Evolutionary conservation across 371 early-diverging fungal genomes (phyloP), one percentile per base, ranked within the genome.

Genomic region (Capillidium heterosporum): DNA sequence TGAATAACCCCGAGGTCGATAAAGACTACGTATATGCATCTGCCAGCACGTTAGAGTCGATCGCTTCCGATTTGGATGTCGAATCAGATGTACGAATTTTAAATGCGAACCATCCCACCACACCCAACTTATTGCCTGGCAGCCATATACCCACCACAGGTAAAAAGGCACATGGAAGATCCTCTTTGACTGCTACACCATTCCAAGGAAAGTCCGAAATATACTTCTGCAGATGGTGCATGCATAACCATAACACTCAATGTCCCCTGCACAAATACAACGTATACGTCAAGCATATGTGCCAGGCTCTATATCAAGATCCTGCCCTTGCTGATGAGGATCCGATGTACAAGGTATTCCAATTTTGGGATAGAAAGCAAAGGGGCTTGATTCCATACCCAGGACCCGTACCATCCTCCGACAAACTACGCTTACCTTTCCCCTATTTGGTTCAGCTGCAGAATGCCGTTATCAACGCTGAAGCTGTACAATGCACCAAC

Each of bases 371-470:
- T n/a, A 13, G 10, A 13, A 13, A 13, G n/a, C 40, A 40, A n/a
- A 40, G 40, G n/a, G 13, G n/a, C 40, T 40, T 40, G n/a, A 40
- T 21, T 10, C 21, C 23, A 26, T 48, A n/a, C 13, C 70, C 43
- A 15, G 74, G 68, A 0, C 63, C 26, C 44, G 68, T 66, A 27
- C 67, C 59, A 55, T 67, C 57, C 35, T 72, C 69, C 53, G 79
- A 79, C n/a, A n/a, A n/a, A n/a, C n/a, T n/a, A n/a, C n/a, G n/a
- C n/a, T n/a, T n/a, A n/a, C n/a, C n/a, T n/a, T n/a, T n/a, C n/a
- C n/a, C n/a, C n/a, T n/a, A n/a, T n/a, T n/a, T n/a, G n/a, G n/a
- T n/a, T n/a, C n/a, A n/a, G n/a, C n/a, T n/a, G n/a, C n/a, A n/a
- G n/a, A n/a, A n/a, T n/a, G n/a, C n/a, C n/a, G n/a, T n/a, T n/a